Percentiles rank a stretch among this genome's conserved stretches.
Conservation (phyloP, 768 basidiomycete genomes). For the Asterophora lycoperdoides region DNA sequence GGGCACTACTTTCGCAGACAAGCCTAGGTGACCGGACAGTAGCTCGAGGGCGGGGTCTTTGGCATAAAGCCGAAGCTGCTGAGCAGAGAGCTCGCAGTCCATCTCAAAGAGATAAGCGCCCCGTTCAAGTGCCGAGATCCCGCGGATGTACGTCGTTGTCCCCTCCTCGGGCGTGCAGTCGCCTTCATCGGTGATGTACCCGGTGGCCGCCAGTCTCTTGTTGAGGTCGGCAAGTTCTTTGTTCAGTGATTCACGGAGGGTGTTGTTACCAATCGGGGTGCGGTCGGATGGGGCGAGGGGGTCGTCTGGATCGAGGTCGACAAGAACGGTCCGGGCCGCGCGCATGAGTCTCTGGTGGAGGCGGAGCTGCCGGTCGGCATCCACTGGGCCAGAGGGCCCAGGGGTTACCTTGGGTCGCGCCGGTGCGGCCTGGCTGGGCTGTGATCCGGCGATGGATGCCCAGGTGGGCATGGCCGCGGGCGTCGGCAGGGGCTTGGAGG, state of each 20-base stretch:
- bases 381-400: too few species aligned
- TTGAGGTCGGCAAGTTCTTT: not conserved
- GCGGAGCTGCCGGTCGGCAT: too few species aligned
- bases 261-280: not conserved
- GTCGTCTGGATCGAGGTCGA: not conserved
- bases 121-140: not conserved
- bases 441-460: not conserved
- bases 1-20: not conserved
- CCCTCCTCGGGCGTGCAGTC: not conserved
- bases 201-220: not conserved
- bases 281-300: not conserved
- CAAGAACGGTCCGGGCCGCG: not conserved
- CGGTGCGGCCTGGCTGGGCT: too few species aligned
- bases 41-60: too few species aligned
- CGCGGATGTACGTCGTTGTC: not conserved
- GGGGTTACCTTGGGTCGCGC: too few species aligned
- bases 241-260: not conserved
- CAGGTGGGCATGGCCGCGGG: not conserved
- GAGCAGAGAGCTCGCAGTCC: not conserved
- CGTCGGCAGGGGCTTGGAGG: too few species aligned
- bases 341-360: slow-evolving; percentile 6
- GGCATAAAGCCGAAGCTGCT: not conserved
- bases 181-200: not conserved
- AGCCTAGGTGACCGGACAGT: not conserved
- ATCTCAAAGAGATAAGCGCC: not conserved